Conservation (phyloP, 2,329 filamentous ascomycete genomes). For the Balansia obtecta region DNA sequence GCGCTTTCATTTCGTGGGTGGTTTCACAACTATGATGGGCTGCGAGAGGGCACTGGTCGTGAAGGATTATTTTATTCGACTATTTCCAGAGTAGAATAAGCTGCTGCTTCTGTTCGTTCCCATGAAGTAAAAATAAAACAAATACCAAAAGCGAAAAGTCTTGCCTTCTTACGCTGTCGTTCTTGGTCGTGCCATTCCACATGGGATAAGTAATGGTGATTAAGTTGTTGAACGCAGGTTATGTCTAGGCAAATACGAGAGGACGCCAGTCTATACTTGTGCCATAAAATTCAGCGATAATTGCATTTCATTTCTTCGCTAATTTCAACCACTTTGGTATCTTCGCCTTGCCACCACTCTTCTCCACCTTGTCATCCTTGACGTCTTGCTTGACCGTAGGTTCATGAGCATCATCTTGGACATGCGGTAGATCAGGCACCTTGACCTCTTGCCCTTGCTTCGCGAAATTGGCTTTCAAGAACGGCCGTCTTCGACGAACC, state of each 20-base stretch:
- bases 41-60: background rate
- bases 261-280: constrained; percentile 1
- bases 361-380: constrained; percentile 23
- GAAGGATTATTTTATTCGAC: constrained; percentile 4
- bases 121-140: background rate
- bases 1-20: too few species aligned
- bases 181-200: too few species aligned
- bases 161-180: background rate
- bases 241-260: background rate
- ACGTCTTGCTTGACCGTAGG: constrained; percentile 12
- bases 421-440: constrained; percentile 42
- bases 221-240: background rate
- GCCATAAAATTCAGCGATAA: background rate
- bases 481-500: constrained; percentile 41
- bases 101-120: background rate
- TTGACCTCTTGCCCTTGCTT: constrained; percentile 54
- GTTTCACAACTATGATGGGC: background rate
- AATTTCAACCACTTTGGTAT: constrained; percentile 62
- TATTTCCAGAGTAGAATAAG: background rate
- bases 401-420: constrained; percentile 25
- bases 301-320: constrained; percentile 50
- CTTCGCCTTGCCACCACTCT: constrained; percentile 28
- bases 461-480: constrained; percentile 46
- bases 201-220: background rate
- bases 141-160: constrained; percentile 3